Evolutionary conservation across 805 yeast species (phyloP), one percentile per base, ranked within the genome.

Genomic region (Lachancea fermentati): DNA sequence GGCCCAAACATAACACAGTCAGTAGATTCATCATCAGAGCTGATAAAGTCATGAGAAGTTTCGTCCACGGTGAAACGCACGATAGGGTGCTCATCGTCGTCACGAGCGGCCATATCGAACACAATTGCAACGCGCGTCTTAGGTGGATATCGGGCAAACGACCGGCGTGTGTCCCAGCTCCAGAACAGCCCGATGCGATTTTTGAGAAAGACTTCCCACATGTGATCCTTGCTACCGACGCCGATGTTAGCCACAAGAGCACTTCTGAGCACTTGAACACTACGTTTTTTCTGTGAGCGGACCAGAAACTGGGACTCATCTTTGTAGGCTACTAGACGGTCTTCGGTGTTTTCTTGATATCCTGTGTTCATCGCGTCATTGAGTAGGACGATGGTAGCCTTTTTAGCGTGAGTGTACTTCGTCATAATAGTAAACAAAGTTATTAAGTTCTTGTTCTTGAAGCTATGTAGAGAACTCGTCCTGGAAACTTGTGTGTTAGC

Each of bases 291-390:
- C 13, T 32, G 28, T 6, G 39, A 32, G 16, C 29, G 32, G 24
- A 44, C 40, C 28, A 44, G 17, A 34, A 42, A 42, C 5, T 28
- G 37, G 5, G 41, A 37, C 14, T 41, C 43, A 9, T 51, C 54
- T 9, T 47, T 41, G 29, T 44, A 43, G 13, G 57, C 48, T n/a
- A 46, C 51, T 9, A 45, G 15, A 2, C 46, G 36, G 25, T 30
- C 34, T 17, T 42, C 37, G 12, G 41, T 19, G 39, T 41, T 34
- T 39, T 44, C 37, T 24, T 47, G 53, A 40, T 42, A 57, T 4
- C 62, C 43, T 3, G 65, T 60, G 40, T 60, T 60, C 62, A 60
- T 58, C 32, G 60, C 54, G 34, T 60, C 56, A 36, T 58, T 44
- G 24, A 61, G 41, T 15, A 61, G 39, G 16, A 60, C 28, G n/a